Conservation (phyloP, 345 rosid species). For the Gossypium ekmanianum region DNA sequence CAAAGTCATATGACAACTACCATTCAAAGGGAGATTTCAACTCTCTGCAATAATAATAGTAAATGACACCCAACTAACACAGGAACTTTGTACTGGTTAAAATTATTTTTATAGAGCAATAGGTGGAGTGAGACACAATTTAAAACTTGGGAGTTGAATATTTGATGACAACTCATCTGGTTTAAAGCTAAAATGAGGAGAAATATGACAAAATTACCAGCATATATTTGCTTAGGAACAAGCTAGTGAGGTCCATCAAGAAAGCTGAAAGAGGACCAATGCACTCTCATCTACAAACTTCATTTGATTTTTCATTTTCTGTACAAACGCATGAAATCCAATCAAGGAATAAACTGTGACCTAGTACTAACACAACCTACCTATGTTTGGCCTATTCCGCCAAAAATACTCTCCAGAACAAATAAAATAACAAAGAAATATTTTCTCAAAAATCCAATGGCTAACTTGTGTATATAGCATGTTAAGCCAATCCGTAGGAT, state of each 20-base stretch:
- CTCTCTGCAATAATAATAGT: neutral
- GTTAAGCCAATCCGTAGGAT: constrained; percentile 11
- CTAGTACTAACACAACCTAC: neutral
- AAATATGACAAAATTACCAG: neutral
- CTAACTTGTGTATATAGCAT: constrained; percentile 6
- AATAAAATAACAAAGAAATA: neutral
- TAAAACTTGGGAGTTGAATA: neutral
- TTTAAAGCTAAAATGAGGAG: neutral
- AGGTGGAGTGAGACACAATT: neutral
- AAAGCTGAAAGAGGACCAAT: no score
- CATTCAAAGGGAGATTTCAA: constrained; percentile 14
- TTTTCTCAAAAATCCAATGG: constrained; percentile 15
- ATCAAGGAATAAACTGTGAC: neutral
- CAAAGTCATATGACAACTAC: constrained; percentile 14
- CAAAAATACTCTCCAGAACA: neutral
- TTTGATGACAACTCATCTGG: constrained; percentile 1
- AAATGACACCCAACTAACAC: neutral
- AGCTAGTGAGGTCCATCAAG: no score
- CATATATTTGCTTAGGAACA: no score
- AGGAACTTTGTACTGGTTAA: neutral
- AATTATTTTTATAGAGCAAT: neutral
- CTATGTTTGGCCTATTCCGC: neutral
- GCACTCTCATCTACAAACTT: no score
- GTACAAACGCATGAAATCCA: constrained; percentile 20
- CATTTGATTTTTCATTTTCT: constrained; percentile 10